A percentile compares a stretch with the other conserved stretches of the same genome.
phyloP scores from a whole-genome alignment of 23 red algal species.

The Chondrus crispus region DNA sequence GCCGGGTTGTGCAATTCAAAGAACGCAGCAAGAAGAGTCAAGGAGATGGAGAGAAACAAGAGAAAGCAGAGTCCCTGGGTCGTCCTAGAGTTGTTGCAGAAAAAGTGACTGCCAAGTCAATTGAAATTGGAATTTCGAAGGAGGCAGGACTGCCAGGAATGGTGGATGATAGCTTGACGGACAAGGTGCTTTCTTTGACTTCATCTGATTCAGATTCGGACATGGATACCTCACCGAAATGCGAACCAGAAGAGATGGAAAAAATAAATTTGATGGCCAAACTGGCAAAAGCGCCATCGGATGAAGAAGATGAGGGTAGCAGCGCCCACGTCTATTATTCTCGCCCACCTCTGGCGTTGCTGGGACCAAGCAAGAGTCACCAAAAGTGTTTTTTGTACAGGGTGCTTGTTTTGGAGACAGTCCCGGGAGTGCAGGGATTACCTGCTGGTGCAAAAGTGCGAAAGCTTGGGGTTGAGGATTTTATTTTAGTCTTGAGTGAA shows the following conservation, averaged over 20 bases:
- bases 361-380: neutral
- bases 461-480: conserved; percentile 34
- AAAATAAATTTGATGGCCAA: neutral
- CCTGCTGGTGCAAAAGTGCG: neutral
- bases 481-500: conserved; percentile 44
- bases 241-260: no score
- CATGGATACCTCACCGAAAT: no score
- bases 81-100: neutral
- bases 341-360: neutral
- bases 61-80: neutral
- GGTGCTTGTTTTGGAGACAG: conserved; percentile 2
- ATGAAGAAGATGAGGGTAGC: neutral
- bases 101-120: neutral
- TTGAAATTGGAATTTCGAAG: neutral
- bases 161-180: neutral
- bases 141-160: neutral
- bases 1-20: conserved; percentile 56
- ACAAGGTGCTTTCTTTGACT: neutral
- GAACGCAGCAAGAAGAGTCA: neutral
- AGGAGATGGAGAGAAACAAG: neutral
- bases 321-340: neutral
- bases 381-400: conserved; percentile 9
- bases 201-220: neutral
- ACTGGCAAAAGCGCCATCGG: neutral
- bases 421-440: neutral